Evolutionary conservation across 345 rosid species (phyloP), one percentile per base, ranked within the genome.

Genomic region (Excoecaria cochinchinensis): DNA sequence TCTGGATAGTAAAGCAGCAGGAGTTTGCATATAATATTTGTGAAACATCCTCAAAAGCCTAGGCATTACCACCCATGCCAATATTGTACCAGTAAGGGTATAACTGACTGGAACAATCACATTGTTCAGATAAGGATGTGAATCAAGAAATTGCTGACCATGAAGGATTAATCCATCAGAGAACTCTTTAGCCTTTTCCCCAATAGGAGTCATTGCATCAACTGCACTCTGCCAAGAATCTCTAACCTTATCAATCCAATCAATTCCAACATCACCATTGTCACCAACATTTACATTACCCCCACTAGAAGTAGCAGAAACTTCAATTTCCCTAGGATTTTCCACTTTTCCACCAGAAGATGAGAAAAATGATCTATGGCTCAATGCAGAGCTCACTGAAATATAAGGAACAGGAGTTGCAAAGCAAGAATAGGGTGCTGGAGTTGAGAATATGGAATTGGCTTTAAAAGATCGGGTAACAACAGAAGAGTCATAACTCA

Each of bases 11-110:
- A 90, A 75, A 77, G 87, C 82, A 75, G 84, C 86, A 1, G 89
- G 87, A 42, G 89, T 87, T 77, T 78, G 87, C 65, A 62, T 67
- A 3, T 90, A 81, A 58, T 91, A 95, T 52, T 79, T 85, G 71
- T 95, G 95, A 83, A 90, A 83, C 77, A 86, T 86, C 86, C 93
- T 90, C 67, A 95, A 77, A 81, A 95, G 24, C 74, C 78, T 85
- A 67, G 99, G 99, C 98, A 95, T 82, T 51, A 95, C 92, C 25
- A 90, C 50, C 99, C 99, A 95, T 51, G 95, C 97, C 84, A 95
- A 79, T 12, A 89, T 21, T 38, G 93, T 87, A 76, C 79, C 90
- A 24, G 79, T 76, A 85, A 88, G 79, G 61, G 93, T 90, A 71
- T 69, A 82, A 65, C 86, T 73, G 72, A 89, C 76, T 0, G 99